Evolutionary conservation across 2,329 filamentous ascomycete species (phyloP).

Genomic region (Tolypocladium amazonense): DNA sequence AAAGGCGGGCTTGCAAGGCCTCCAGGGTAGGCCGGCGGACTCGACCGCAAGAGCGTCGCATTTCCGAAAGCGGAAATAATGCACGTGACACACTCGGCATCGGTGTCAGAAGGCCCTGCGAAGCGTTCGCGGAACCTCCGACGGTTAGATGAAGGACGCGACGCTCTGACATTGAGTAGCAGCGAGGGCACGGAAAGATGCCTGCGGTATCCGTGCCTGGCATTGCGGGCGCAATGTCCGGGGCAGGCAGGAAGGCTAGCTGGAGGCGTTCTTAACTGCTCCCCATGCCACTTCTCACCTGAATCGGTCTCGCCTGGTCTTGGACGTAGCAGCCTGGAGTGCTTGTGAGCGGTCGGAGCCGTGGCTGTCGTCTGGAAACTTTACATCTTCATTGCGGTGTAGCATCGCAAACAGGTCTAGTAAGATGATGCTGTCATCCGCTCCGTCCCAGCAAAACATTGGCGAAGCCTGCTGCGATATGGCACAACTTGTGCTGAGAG

Average conservation of each 20-base stretch:
- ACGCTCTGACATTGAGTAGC: not conserved
- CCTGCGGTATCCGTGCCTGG: not conserved
- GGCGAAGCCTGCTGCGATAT: not conserved
- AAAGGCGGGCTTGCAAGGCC: not conserved
- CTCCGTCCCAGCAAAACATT: fast-evolving
- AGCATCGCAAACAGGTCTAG: too few relatives aligned
- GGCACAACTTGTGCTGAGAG: not conserved
- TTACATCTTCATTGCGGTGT: not conserved
- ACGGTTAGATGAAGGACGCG: not conserved
- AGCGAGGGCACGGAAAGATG: not conserved
- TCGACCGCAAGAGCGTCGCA: not conserved
- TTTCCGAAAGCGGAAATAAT: not conserved
- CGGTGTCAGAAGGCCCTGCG: not conserved
- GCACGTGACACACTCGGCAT: not conserved
- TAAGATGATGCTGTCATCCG: not conserved
- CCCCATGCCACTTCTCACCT: not conserved
- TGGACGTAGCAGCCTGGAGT: not conserved
- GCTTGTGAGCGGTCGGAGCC: not conserved
- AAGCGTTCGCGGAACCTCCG: not conserved
- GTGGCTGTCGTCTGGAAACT: not conserved
- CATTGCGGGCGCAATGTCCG: not conserved
- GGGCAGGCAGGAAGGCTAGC: not conserved
- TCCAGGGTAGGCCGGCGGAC: not conserved
- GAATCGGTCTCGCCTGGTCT: not conserved
- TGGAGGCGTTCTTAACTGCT: not conserved